Evolutionary conservation across 495 filamentous ascomycete genomes (phyloP).

Genomic region (Penicillium angulare): DNA sequence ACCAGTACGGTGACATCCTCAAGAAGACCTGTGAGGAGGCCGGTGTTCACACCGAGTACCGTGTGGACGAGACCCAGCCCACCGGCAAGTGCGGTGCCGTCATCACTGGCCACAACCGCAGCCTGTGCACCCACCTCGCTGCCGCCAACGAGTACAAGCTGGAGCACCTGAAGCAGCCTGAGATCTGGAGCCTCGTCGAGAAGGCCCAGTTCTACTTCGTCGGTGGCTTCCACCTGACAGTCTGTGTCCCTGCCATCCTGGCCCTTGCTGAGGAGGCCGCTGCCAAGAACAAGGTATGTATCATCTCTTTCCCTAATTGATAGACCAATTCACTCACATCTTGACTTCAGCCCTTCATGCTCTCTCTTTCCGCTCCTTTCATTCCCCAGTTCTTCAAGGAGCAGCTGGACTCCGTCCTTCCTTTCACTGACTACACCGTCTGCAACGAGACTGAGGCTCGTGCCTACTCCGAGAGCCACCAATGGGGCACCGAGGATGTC

Average conservation of each 20-base stretch:
- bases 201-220: slow-evolving; percentile 86
- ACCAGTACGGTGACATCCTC: slow-evolving; percentile 87
- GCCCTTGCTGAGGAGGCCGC: slow-evolving; percentile 89
- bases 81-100: slow-evolving; percentile 95
- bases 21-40: slow-evolving; percentile 74
- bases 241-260: slow-evolving; percentile 85
- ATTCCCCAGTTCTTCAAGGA: slow-evolving; percentile 98
- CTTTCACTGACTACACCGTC: slow-evolving; percentile 94
- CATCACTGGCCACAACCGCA: slow-evolving; percentile 91
- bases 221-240: slow-evolving; percentile 86
- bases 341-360: slow-evolving; percentile 63
- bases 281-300: slow-evolving; percentile 70
- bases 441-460: slow-evolving; percentile 95
- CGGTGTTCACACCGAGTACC: slow-evolving; percentile 91
- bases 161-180: slow-evolving; percentile 85
- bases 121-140: slow-evolving; percentile 91
- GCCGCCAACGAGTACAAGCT: slow-evolving; percentile 96
- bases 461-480: slow-evolving; percentile 79
- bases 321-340: neutral
- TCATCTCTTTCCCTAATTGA: neutral
- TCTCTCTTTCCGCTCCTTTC: slow-evolving; percentile 92
- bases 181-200: slow-evolving; percentile 89
- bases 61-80: slow-evolving; percentile 72
- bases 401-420: slow-evolving; percentile 74
- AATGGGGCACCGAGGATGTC: slow-evolving; percentile 68